Percentiles rank a stretch among this genome's conserved stretches.
These are phyloP conservation scores for Taphrina sp. DNA, from an alignment of 1,139 yeast species.

Conservation along the genomic window DNA sequence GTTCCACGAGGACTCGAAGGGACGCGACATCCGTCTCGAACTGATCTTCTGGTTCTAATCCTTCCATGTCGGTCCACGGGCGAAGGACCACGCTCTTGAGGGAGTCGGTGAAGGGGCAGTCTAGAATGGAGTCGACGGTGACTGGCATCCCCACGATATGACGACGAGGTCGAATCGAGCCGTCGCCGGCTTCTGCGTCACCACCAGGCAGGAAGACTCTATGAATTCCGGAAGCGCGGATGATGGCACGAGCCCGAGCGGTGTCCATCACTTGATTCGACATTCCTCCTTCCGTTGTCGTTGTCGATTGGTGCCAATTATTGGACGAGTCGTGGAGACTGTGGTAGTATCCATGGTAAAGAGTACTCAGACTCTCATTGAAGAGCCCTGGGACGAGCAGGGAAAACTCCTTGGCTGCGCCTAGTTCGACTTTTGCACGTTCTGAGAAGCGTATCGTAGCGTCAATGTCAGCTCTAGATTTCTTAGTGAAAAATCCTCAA, in stretches of 20 bases:
- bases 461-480: neutral
- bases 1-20: neutral
- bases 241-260: no score
- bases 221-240: no score
- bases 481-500: neutral
- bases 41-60: neutral
- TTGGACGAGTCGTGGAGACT: neutral
- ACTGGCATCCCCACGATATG: no score
- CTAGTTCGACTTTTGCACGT: neutral
- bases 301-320: no score
- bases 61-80: slow-evolving; percentile 7
- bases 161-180: no score
- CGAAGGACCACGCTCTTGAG: no score
- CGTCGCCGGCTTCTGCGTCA: no score
- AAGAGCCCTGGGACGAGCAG: slow-evolving; percentile 9
- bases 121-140: no score
- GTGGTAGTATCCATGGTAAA: slow-evolving; percentile 10
- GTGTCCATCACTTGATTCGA: no score
- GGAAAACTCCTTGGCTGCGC: slow-evolving; percentile 6
- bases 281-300: no score
- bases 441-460: neutral
- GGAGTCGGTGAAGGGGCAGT: no score
- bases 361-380: slow-evolving; percentile 2
- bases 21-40: slow-evolving; percentile 5
- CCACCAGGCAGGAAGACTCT: no score